Conservation (phyloP, 352 stramenopile genomes). For the Peronospora belbahrii region DNA sequence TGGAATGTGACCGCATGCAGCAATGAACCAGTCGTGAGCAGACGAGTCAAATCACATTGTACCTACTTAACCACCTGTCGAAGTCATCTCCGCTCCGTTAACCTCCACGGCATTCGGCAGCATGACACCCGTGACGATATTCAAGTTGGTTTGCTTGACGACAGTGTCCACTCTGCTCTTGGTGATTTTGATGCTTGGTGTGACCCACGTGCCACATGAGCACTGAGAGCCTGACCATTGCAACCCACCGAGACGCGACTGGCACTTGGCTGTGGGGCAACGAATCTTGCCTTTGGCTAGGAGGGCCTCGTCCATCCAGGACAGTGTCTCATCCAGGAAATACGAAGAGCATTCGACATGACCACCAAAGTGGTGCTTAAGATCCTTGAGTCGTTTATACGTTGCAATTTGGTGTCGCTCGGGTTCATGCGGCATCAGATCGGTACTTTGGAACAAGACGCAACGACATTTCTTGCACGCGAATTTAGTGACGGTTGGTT, state of each 20-base stretch:
- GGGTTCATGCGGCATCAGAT: constrained; percentile 47
- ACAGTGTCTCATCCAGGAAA: constrained; percentile 55
- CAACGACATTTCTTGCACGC: constrained; percentile 67
- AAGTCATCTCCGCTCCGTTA: neutral
- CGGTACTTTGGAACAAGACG: constrained; percentile 54
- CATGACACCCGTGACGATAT: constrained; percentile 30
- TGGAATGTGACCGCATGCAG: no score
- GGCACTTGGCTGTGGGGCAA: constrained; percentile 62
- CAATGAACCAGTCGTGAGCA: no score
- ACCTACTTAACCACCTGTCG: no score
- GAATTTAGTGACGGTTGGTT: constrained; percentile 24
- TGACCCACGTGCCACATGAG: constrained; percentile 79
- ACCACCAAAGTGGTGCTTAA: constrained; percentile 34
- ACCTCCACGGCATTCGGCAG: constrained; percentile 6
- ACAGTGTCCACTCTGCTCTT: constrained; percentile 66
- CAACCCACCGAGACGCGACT: constrained; percentile 58
- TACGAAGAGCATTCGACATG: constrained; percentile 55
- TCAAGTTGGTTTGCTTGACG: constrained; percentile 15
- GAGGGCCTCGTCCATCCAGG: constrained; percentile 65
- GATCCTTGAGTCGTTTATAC: constrained; percentile 62
- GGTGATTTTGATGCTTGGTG: constrained; percentile 74
- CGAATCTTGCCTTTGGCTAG: constrained; percentile 64
- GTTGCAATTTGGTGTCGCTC: constrained; percentile 62
- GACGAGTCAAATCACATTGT: no score
- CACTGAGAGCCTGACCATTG: constrained; percentile 76